Evolutionary conservation across 1,284 basidiomycete genomes (phyloP), one percentile per base, ranked within the genome.

Genomic region (Fistulinella cinereoalba): DNA sequence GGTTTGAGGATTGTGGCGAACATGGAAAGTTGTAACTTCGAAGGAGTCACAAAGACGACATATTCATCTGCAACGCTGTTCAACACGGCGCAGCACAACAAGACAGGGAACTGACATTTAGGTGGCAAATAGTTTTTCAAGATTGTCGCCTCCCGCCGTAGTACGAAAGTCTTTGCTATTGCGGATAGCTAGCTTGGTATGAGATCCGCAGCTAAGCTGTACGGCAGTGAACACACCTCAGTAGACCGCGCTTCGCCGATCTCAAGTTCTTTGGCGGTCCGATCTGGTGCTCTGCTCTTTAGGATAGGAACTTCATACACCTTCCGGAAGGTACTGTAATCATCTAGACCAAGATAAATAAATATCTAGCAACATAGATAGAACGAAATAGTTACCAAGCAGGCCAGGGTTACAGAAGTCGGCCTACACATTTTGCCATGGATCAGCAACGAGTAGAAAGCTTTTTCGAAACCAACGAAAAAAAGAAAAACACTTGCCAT

Each of bases 391-490:
- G 67, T 24, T 57, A 87, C 87, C 91, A 27, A 98, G 77, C 15
- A 97, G 66, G 18, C 88, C 89, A 16, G 94, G 95, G 64, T 95
- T 96, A 61, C 92, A 92, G 64, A 98, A 99, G 53, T 97, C 86
- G 37, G 90, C 83, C 89, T 92, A 54, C 0, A 40, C 44, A 9
- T n/a, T 8, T 28, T 44, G 21, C 36, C 3, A n/a, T n/a, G n/a
- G n/a, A n/a, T n/a, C n/a, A n/a, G n/a, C n/a, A n/a, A n/a, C n/a
- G n/a, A n/a, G n/a, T n/a, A n/a, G n/a, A n/a, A n/a, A n/a, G n/a
- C n/a, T n/a, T n/a, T n/a, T n/a, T n/a, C n/a, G n/a, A n/a, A n/a
- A n/a, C n/a, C n/a, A n/a, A n/a, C n/a, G n/a, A n/a, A n/a, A n/a
- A n/a, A n/a, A n/a, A n/a, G n/a, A n/a, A n/a, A n/a, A n/a, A n/a